Evolutionary conservation across 768 basidiomycete genomes (phyloP).

Genomic region (Lactarius akahatsu): DNA sequence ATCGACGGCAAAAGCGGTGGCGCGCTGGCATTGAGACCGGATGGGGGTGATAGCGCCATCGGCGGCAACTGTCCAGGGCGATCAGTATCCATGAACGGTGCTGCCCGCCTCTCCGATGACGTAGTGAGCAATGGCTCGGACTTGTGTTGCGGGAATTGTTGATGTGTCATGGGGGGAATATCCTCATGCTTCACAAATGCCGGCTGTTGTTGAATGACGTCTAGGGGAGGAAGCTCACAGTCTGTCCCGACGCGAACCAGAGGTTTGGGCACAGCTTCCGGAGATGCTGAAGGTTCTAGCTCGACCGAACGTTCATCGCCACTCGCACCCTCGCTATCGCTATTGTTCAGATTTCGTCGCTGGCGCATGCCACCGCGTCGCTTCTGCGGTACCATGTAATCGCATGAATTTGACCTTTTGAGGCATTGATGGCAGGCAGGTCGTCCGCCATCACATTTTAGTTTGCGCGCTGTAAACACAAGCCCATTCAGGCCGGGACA

Average conservation of each 20-base stretch:
- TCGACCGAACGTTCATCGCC: slow-evolving; percentile 53
- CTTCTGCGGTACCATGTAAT: slow-evolving; percentile 75
- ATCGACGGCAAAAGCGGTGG: slow-evolving; percentile 33
- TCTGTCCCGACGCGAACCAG: slow-evolving; percentile 32
- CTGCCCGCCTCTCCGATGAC: slow-evolving; percentile 24
- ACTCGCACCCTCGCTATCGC: slow-evolving; percentile 54
- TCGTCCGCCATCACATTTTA: slow-evolving; percentile 85
- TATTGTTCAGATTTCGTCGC: slow-evolving; percentile 38
- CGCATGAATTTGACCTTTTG: slow-evolving; percentile 75
- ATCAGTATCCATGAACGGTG: slow-evolving; percentile 21
- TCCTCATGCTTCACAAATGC: slow-evolving; percentile 18
- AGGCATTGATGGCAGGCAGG: slow-evolving; percentile 81
- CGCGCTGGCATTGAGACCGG: slow-evolving; percentile 24
- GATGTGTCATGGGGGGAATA: slow-evolving; percentile 19
- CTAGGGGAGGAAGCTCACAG: slow-evolving; percentile 26
- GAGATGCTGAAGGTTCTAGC: slow-evolving; percentile 55
- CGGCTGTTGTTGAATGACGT: slow-evolving; percentile 17
- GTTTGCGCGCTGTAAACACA: slow-evolving; percentile 63
- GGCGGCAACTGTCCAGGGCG: slow-evolving; percentile 27
- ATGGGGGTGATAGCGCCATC: slow-evolving; percentile 26
- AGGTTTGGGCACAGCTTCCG: slow-evolving; percentile 38
- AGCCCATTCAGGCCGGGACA: slow-evolving; percentile 27
- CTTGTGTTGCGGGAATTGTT: slow-evolving; percentile 29
- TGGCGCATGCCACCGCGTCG: slow-evolving; percentile 60
- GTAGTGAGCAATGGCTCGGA: slow-evolving; percentile 27